Evolutionary conservation across 805 yeast genomes (phyloP).

Genomic region (Blastobotrys terrestris): DNA sequence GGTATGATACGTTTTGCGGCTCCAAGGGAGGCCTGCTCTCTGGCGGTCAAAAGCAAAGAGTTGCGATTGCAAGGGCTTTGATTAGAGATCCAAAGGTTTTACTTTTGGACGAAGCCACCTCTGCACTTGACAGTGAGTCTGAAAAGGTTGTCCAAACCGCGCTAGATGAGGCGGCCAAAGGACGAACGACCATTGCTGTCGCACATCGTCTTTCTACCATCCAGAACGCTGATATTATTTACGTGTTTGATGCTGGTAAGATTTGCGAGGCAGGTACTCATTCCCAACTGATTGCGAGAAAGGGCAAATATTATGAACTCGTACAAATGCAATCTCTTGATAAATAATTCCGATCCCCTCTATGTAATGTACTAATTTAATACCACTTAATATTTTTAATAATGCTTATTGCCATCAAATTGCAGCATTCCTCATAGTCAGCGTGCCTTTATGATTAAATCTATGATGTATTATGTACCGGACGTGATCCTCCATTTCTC

Average conservation of each 20-base stretch:
- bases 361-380: neutral
- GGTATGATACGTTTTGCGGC: conserved; percentile 52
- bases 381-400: neutral
- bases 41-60: conserved; percentile 73
- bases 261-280: conserved; percentile 56
- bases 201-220: conserved; percentile 79
- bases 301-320: conserved; percentile 35
- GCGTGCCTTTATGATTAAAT: too few species aligned
- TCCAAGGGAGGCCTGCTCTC: conserved; percentile 53
- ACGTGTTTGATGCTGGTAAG: conserved; percentile 54
- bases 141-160: conserved; percentile 72
- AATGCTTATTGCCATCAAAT: neutral
- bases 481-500: too few species aligned
- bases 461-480: too few species aligned
- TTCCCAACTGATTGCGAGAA: conserved; percentile 36
- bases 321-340: conserved; percentile 35
- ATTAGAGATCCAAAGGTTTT: conserved; percentile 60
- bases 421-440: too few species aligned
- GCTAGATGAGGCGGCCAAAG: conserved; percentile 54
- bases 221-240: conserved; percentile 53
- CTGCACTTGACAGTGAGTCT: conserved; percentile 61
- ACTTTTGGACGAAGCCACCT: conserved; percentile 63
- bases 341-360: neutral
- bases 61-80: conserved; percentile 69
- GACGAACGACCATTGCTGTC: conserved; percentile 76